A percentile compares a stretch with the other conserved stretches of the same genome.
Conservation (phyloP, 2,329 filamentous ascomycete species). For the Aureobasidium zeae region DNA sequence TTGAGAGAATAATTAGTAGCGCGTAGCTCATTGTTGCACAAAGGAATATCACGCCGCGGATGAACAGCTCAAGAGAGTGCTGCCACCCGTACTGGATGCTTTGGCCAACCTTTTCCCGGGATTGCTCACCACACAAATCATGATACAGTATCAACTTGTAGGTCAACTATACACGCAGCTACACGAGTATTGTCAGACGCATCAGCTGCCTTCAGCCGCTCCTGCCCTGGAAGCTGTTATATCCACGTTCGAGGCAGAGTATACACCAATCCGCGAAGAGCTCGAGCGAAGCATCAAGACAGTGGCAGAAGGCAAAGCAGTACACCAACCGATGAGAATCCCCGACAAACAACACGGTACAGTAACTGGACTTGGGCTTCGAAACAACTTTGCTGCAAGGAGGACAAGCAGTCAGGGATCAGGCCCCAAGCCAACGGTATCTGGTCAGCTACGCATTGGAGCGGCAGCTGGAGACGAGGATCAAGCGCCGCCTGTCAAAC, state of each 20-base stretch:
- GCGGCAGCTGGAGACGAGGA: slow-evolving; percentile 21
- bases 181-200: slow-evolving; percentile 61
- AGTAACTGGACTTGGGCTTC: slow-evolving; percentile 39
- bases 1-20: not conserved
- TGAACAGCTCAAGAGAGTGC: slow-evolving; percentile 58
- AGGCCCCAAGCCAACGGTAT: slow-evolving; percentile 11
- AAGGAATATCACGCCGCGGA: slow-evolving; percentile 64
- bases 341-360: slow-evolving; percentile 37
- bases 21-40: no score
- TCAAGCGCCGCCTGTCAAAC: slow-evolving; percentile 26
- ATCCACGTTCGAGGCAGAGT: slow-evolving; percentile 54
- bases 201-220: slow-evolving; percentile 60
- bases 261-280: slow-evolving; percentile 55
- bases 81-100: slow-evolving; percentile 62
- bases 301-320: slow-evolving; percentile 58
- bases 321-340: slow-evolving; percentile 47
- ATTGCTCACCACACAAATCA: slow-evolving; percentile 59
- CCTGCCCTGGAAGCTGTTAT: slow-evolving; percentile 65
- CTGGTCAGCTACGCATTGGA: not conserved
- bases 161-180: slow-evolving; percentile 70
- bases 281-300: slow-evolving; percentile 53
- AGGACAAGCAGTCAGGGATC: slow-evolving; percentile 16
- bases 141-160: slow-evolving; percentile 68
- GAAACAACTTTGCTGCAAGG: slow-evolving; percentile 29
- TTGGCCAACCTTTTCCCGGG: slow-evolving; percentile 66